Evolutionary conservation across 208 protist genomes (phyloP).

Genomic region (Endotrypanum monterogeii): DNA sequence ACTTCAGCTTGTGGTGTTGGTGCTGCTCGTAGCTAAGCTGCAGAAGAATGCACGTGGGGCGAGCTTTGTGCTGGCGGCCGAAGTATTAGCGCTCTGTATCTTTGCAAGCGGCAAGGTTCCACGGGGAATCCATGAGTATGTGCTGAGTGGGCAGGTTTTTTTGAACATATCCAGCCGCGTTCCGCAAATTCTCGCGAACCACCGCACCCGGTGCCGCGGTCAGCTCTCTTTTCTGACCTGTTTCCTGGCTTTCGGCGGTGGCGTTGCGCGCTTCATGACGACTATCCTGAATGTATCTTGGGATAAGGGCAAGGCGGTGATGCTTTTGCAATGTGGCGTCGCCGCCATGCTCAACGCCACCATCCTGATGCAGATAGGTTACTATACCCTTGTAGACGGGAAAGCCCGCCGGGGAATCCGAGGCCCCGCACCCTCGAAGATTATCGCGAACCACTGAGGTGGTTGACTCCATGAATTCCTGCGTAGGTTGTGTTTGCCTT

Average conservation of each 20-base stretch:
- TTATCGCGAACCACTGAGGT: background rate
- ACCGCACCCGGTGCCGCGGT: constrained; percentile 63
- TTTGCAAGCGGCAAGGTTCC: constrained; percentile 53
- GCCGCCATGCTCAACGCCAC: constrained; percentile 62
- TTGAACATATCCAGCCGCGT: constrained; percentile 73
- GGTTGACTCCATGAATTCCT: background rate
- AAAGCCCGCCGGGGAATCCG: background rate
- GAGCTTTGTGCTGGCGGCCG: constrained; percentile 31
- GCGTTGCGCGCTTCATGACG: constrained; percentile 71
- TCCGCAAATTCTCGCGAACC: constrained; percentile 80
- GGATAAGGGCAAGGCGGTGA: constrained; percentile 75
- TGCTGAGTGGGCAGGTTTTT: constrained; percentile 67
- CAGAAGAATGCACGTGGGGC: constrained; percentile 46
- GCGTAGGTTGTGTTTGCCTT: background rate
- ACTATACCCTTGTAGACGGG: constrained; percentile 39
- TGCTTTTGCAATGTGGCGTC: constrained; percentile 68
- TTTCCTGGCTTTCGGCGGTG: constrained; percentile 80
- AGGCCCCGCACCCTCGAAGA: background rate
- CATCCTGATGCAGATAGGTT: constrained; percentile 74
- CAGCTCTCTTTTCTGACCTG: constrained; percentile 85
- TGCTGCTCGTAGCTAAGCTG: constrained; percentile 65
- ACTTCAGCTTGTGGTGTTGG: constrained; percentile 60
- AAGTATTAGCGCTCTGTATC: constrained; percentile 35
- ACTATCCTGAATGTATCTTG: constrained; percentile 80
- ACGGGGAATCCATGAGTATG: constrained; percentile 45